Conservation (phyloP, 164 flowering plant species). For the Dillenia turbinata region DNA sequence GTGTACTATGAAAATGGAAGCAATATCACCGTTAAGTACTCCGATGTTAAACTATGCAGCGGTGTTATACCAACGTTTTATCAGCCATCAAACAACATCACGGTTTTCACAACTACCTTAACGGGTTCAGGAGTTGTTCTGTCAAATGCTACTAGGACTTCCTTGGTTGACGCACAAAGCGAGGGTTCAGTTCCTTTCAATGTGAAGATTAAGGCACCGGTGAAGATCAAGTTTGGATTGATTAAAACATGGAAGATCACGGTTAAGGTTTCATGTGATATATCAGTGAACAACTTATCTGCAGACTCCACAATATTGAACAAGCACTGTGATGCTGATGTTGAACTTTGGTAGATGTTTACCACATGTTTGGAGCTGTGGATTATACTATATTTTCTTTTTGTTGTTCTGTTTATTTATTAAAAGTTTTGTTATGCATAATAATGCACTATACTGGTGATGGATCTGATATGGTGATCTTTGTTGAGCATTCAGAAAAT, state of each 20-base stretch:
- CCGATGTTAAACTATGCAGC: constrained; percentile 28
- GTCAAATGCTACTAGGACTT: constrained; percentile 13
- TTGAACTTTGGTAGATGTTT: constrained; percentile 30
- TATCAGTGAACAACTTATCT: constrained; percentile 54
- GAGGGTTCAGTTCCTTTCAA: constrained; percentile 47
- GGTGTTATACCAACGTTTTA: constrained; percentile 63
- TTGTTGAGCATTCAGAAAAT: no score
- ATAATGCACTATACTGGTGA: no score
- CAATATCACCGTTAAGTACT: constrained; percentile 38
- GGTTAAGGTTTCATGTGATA: constrained; percentile 57
- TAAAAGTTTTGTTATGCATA: no score
- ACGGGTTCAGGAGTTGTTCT: constrained; percentile 38
- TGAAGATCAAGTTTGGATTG: constrained; percentile 59
- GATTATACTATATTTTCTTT: no score
- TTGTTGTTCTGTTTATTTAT: no score
- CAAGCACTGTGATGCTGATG: constrained; percentile 45
- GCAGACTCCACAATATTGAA: constrained; percentile 42
- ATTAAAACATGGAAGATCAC: constrained; percentile 70
- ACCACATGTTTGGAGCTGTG: no score
- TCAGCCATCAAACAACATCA: constrained; percentile 69
- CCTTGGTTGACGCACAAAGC: constrained; percentile 22
- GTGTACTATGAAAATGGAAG: constrained; percentile 57
- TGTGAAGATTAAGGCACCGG: constrained; percentile 50
- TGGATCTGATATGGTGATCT: no score
- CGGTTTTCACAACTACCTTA: constrained; percentile 45